Percentiles rank a stretch among this genome's conserved stretches.
Conservation (phyloP, 1,139 yeast genomes). For the Magnusiomyces sp. region DNA sequence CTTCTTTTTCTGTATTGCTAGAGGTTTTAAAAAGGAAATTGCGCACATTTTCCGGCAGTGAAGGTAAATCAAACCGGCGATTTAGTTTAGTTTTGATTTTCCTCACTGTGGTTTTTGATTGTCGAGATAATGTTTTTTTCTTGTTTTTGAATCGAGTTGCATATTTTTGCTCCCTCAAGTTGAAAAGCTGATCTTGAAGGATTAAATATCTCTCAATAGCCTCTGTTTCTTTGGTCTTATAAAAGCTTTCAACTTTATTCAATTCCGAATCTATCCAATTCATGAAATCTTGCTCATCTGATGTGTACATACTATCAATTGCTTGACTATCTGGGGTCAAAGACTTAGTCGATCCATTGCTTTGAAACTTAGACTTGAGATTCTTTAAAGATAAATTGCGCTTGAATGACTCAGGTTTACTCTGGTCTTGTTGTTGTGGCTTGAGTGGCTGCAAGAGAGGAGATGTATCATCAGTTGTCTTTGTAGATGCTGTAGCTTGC, state of each 20-base stretch:
- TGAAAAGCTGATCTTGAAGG: conserved; percentile 60
- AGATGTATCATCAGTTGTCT: too few relatives aligned
- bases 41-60: conserved; percentile 23
- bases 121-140: conserved; percentile 12
- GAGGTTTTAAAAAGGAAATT: conserved; percentile 7
- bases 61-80: conserved; percentile 27
- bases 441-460: too few relatives aligned
- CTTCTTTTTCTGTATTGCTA: background rate
- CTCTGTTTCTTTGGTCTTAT: conserved; percentile 50
- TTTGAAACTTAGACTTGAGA: background rate
- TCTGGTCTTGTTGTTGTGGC: conserved; percentile 1
- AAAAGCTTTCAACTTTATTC: conserved; percentile 52
- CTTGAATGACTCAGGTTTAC: conserved; percentile 1
- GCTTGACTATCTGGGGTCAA: conserved; percentile 2
- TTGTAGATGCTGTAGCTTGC: conserved; percentile 2
- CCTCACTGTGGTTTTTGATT: conserved; percentile 19
- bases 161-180: conserved; percentile 47
- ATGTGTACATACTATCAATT: conserved; percentile 14
- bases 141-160: conserved; percentile 13
- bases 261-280: conserved; percentile 57
- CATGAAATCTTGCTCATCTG: conserved; percentile 40
- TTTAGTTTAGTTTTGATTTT: conserved; percentile 19
- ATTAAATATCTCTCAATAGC: conserved; percentile 51
- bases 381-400: conserved; percentile 2
- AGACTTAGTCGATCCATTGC: conserved; percentile 1